Base-by-base conservation (phyloP, 306 rosid species). In the Begonia fuchsioides region DNA sequence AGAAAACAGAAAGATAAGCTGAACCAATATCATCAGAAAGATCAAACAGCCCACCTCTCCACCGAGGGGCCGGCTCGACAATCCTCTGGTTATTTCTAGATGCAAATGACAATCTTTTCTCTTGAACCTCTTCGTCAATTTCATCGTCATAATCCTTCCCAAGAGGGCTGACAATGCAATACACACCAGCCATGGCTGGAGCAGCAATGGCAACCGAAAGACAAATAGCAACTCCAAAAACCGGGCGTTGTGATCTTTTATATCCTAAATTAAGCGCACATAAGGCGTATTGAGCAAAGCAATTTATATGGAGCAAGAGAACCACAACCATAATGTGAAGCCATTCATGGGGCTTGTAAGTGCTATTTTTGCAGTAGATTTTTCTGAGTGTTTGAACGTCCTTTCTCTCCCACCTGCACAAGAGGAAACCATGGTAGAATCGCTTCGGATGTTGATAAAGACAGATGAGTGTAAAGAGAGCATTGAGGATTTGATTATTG, bases 401-500 rank as follows among this genome's bases (percentile, higher is more conserved):
- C 19, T 73, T 51, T 15, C 58, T 66, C 43, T 70, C 65, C 88
- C 83, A 76, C 60, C 83, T 70, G 15, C 68, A 65, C 12, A 76
- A 63, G 56, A 76, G 76, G 43, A 73, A 67, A 46, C 73, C 53
- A 54, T 68, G 76, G 66, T 76, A 60, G 60, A 76, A 49, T 65
- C 74, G 50, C 70, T 55, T 76, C 2, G 74, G 83, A 49, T 80
- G 88, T 15, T 73, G 81, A 59, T 70, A 76, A 13, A 73, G 69
- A 58, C 74, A 68, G 76, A 76, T 76, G 64, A 80, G 83, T 55
- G 83, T 80, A 43, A 73, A 80, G 38, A 76, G 76, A 49, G 83
- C 88, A 60, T 74, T 80, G 38, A 80, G 70, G 60, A 80, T 53
- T 62, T 80, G 81, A 60, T 76, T 80, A 62, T 76, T 73, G 59